These are phyloP conservation scores for Aspergillus ibericus DNA, from an alignment of 2,329 filamentous ascomycete species.

Conservation along the genomic window DNA sequence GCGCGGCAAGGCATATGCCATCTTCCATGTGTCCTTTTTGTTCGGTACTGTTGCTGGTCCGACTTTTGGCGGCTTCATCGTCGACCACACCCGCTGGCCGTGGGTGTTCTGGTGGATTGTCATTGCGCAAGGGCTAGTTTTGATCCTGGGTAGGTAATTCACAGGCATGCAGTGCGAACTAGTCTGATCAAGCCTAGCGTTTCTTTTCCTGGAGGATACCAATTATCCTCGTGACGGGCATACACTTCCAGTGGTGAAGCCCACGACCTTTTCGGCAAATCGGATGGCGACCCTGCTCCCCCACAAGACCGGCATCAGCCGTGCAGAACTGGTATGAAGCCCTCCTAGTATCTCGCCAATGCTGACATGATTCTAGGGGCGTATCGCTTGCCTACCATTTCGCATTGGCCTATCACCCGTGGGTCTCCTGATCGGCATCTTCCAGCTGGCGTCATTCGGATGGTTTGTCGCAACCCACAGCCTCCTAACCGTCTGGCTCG, in stretches of 20 bases:
- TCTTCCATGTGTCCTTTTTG: neutral
- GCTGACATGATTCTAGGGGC: neutral
- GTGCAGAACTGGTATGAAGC: neutral
- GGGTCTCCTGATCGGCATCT: neutral
- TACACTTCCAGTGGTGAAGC: neutral
- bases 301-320: neutral
- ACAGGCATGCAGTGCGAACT: too few species aligned
- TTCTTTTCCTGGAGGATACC: neutral
- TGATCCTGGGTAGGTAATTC: neutral
- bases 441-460: neutral
- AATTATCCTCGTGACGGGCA: neutral
- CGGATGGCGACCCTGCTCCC: neutral
- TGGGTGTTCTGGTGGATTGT: conserved; percentile 3
- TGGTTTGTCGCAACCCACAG: conserved; percentile 1
- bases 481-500: neutral
- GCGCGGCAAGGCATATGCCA: neutral
- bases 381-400: neutral
- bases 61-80: neutral
- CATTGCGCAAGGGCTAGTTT: neutral
- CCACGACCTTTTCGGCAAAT: neutral
- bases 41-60: neutral
- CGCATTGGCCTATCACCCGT: neutral
- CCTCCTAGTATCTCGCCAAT: too few species aligned
- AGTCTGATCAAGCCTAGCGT: neutral
- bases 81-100: neutral